Evolutionary conservation across 2,329 filamentous ascomycete species (phyloP).

Genomic region (Laburnicola sp.): DNA sequence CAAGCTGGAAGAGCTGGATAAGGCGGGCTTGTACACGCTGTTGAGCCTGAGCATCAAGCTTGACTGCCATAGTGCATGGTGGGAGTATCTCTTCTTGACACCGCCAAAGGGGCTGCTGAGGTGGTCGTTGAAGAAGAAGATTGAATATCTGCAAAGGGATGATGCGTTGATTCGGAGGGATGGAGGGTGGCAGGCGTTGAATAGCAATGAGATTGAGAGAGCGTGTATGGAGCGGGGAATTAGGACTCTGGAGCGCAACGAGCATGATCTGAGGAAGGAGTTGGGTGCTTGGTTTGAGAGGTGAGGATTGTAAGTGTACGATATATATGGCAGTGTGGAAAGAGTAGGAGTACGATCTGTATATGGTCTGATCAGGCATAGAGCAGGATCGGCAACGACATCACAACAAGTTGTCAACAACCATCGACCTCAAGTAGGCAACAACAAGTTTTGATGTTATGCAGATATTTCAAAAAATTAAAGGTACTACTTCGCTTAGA

Average conservation of each 20-base stretch:
- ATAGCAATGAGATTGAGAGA: slow-evolving; percentile 65
- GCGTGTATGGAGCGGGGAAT: slow-evolving; percentile 65
- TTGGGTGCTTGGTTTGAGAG: slow-evolving; percentile 25
- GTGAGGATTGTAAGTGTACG: background rate
- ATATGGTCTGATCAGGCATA: too few species aligned
- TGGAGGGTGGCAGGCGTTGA: slow-evolving; percentile 64
- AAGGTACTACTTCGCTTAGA: too few species aligned
- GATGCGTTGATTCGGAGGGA: slow-evolving; percentile 67
- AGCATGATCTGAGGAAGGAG: slow-evolving; percentile 31
- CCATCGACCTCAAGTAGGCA: too few species aligned
- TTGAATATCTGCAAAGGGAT: slow-evolving; percentile 70
- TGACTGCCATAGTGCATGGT: slow-evolving; percentile 36
- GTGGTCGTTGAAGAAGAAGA: slow-evolving; percentile 55
- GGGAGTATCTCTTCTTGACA: slow-evolving; percentile 48
- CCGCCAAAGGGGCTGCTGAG: slow-evolving; percentile 56
- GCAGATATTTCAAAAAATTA: too few species aligned
- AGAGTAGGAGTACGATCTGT: background rate
- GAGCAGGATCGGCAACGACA: too few species aligned
- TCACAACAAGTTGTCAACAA: too few species aligned
- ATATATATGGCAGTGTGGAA: background rate
- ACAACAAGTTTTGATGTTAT: too few species aligned
- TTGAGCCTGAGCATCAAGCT: slow-evolving; percentile 23
- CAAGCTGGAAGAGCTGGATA: slow-evolving; percentile 12
- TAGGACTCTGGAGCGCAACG: slow-evolving; percentile 30
- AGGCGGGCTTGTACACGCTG: slow-evolving; percentile 22